These are phyloP conservation scores for Amanita subjunquillea DNA, from an alignment of 768 basidiomycete genomes.

Conservation along the genomic window DNA sequence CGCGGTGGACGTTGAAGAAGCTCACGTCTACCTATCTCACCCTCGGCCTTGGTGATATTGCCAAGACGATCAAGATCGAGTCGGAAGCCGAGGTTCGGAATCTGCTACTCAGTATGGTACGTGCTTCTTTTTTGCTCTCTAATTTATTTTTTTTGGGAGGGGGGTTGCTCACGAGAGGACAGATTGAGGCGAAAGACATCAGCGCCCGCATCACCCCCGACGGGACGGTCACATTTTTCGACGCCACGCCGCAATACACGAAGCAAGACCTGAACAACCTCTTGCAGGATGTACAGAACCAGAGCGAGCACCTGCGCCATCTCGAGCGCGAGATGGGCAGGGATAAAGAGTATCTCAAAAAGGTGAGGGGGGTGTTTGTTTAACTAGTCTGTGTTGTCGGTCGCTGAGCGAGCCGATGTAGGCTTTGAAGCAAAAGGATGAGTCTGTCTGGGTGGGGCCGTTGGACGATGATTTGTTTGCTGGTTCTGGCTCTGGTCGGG, in stretches of 20 bases:
- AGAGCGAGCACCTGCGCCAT: conserved; percentile 32
- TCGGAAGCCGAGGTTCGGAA: conserved; percentile 44
- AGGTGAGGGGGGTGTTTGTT: conserved; percentile 31
- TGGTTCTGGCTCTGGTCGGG: background rate
- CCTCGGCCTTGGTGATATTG: conserved; percentile 65
- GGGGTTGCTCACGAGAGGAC: background rate
- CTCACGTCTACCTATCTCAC: conserved; percentile 80
- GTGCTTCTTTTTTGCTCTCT: conserved; percentile 8
- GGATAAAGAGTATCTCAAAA: conserved; percentile 64
- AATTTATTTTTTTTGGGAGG: background rate
- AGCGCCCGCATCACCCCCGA: conserved; percentile 55
- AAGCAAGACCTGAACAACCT: conserved; percentile 52
- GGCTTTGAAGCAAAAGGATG: conserved; percentile 15
- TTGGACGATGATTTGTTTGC: conserved; percentile 14
- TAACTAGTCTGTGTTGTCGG: conserved; percentile 1
- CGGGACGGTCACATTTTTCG: conserved; percentile 67
- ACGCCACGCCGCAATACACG: conserved; percentile 47
- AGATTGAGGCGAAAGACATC: conserved; percentile 70
- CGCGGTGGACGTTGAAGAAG: conserved; percentile 70
- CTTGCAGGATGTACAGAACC: conserved; percentile 44
- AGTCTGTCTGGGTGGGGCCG: conserved; percentile 10
- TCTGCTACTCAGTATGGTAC: conserved; percentile 70
- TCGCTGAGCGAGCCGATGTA: background rate
- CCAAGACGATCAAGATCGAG: conserved; percentile 38
- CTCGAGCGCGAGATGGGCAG: conserved; percentile 49